Evolutionary conservation across 345 rosid genomes (phyloP).

Genomic region (Excoecaria cochinchinensis): DNA sequence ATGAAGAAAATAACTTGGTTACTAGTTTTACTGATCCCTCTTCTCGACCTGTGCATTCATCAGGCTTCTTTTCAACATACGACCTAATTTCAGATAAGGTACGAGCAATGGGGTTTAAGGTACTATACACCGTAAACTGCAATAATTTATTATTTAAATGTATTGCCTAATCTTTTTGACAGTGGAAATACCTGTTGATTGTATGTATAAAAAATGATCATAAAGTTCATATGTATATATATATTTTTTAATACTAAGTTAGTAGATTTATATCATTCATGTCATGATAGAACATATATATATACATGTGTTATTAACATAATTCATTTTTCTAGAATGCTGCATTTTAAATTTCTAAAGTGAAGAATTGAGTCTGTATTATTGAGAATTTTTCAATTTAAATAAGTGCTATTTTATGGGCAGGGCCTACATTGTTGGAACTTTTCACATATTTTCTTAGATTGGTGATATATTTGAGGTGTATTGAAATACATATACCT

Average conservation of each 20-base stretch:
- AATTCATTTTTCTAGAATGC: no score
- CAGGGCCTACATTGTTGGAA: no score
- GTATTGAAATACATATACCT: no score
- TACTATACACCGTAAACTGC: background rate
- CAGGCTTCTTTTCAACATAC: slow-evolving; percentile 36
- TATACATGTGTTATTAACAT: no score
- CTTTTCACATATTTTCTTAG: no score
- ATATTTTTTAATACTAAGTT: background rate
- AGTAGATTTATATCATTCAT: no score
- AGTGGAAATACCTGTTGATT: background rate
- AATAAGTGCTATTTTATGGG: no score
- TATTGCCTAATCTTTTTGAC: background rate
- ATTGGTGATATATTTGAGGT: no score
- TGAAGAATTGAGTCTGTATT: no score
- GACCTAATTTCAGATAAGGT: slow-evolving; percentile 43
- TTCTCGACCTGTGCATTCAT: slow-evolving; percentile 31
- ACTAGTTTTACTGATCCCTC: slow-evolving; percentile 35
- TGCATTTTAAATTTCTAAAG: no score
- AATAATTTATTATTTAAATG: background rate
- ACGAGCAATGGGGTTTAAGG: slow-evolving; percentile 12
- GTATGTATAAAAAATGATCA: background rate
- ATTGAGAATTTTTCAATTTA: no score
- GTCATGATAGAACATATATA: no score
- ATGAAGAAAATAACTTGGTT: slow-evolving; percentile 32
- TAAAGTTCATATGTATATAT: background rate